Evolutionary conservation across 257 asterid genomes (phyloP).

Genomic region (Cinchona pubescens): DNA sequence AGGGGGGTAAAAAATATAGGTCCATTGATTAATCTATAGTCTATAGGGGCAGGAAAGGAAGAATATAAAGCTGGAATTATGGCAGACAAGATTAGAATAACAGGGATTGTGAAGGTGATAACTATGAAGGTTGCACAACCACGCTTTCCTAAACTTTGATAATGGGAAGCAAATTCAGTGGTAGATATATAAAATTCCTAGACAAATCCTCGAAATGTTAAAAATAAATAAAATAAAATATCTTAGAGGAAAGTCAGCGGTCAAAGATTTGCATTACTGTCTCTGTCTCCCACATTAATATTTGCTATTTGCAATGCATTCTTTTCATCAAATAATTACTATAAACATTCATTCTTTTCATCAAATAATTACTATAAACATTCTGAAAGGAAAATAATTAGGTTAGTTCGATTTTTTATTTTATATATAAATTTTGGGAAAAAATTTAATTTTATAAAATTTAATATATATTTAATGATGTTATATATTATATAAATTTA

Average conservation of each 20-base stretch:
- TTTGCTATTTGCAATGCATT: constrained; percentile 25
- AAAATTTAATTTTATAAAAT: too few relatives aligned
- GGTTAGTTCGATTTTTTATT: too few relatives aligned
- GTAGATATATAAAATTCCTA: neutral
- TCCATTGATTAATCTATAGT: neutral
- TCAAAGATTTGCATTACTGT: constrained; percentile 56
- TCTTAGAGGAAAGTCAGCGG: constrained; percentile 35
- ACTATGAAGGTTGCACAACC: neutral
- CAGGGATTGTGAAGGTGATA: neutral
- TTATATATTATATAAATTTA: too few relatives aligned
- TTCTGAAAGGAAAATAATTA: too few relatives aligned
- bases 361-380: too few relatives aligned
- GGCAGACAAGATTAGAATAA: constrained; percentile 15
- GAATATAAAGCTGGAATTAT: constrained; percentile 3
- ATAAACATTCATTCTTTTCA: too few relatives aligned
- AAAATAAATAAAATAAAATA: constrained; percentile 16
- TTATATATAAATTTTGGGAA: too few relatives aligned
- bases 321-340: constrained; percentile 23
- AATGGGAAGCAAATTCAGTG: constrained; percentile 7
- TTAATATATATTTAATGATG: too few relatives aligned
- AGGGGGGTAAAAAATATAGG: neutral
- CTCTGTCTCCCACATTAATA: constrained; percentile 45
- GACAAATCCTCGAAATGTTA: constrained; percentile 31
- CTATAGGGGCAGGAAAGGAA: neutral
- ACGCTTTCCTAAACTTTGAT: constrained; percentile 3